Conservation (phyloP, 179 eudicot genomes). For the Kewa caespitosa region DNA sequence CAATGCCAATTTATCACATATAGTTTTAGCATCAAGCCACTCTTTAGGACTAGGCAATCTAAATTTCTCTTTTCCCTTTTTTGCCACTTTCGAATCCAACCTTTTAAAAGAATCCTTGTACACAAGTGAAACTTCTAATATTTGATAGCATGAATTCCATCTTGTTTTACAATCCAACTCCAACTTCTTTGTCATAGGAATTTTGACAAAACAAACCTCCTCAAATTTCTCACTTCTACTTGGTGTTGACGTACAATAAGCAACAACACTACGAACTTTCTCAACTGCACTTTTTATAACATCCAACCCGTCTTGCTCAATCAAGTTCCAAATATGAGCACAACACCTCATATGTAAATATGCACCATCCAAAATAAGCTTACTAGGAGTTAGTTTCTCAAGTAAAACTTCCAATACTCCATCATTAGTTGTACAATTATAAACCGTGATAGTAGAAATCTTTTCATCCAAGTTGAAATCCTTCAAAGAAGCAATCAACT, state of each 20-base stretch:
- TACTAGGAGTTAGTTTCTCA: background rate
- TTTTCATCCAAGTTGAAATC: conserved; percentile 17
- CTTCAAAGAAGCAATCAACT: background rate
- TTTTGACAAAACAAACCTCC: background rate
- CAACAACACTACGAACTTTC: background rate
- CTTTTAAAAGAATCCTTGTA: background rate
- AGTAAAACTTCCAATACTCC: background rate
- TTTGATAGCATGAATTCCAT: conserved; percentile 6
- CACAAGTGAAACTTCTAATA: background rate
- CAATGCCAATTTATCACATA: conserved; percentile 10
- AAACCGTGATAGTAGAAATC: background rate
- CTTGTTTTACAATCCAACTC: conserved; percentile 4
- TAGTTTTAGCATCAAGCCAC: background rate
- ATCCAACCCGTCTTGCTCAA: background rate
- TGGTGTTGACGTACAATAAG: background rate
- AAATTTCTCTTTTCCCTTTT: background rate
- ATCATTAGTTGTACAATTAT: conserved; percentile 21
- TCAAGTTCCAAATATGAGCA: background rate
- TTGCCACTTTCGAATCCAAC: background rate
- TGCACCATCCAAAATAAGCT: background rate
- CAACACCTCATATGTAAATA: conserved; percentile 5
- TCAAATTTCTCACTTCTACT: conserved; percentile 4
- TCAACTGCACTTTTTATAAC: background rate
- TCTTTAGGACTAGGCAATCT: conserved; percentile 1
- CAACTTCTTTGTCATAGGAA: background rate